Evolutionary conservation across 2,329 filamentous ascomycete species (phyloP).

Genomic region (Sarocladium kiliense): DNA sequence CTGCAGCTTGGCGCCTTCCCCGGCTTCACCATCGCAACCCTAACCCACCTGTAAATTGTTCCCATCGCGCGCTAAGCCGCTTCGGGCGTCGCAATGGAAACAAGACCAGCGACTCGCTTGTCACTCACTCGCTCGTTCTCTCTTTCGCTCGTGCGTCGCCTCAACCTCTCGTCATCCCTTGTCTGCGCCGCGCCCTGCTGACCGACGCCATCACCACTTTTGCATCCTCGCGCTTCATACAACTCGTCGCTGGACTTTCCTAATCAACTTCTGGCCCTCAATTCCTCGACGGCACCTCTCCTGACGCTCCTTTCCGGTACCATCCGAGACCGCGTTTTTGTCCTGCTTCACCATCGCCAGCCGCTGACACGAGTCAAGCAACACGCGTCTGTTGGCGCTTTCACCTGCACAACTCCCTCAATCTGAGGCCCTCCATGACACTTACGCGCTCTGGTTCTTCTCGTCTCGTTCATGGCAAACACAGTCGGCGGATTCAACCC

Average conservation of each 20-base stretch:
- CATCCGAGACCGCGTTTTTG: neutral
- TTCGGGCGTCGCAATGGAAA: slow-evolving; percentile 24
- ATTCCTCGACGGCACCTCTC: neutral
- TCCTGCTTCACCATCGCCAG: neutral
- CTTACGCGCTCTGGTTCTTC: neutral
- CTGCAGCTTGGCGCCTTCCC: slow-evolving; percentile 2
- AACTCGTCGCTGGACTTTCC: neutral
- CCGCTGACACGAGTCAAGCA: neutral
- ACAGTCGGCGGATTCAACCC: neutral
- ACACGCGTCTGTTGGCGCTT: neutral
- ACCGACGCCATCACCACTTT: neutral
- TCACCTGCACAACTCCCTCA: neutral
- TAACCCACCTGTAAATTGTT: neutral
- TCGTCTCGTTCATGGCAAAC: slow-evolving; percentile 7
- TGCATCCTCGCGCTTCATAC: neutral
- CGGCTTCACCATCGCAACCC: neutral
- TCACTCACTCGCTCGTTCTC: slow-evolving; percentile 1
- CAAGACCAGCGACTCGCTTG: neutral
- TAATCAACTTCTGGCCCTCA: neutral
- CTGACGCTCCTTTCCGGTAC: neutral
- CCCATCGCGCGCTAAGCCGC: slow-evolving; percentile 19
- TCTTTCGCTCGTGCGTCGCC: neutral
- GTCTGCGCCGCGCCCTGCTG: neutral
- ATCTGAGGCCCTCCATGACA: slow-evolving; percentile 1
- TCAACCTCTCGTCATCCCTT: slow-evolving; percentile 6